Percentiles rank a stretch among this genome's conserved stretches.
These are phyloP conservation scores for Tuber indicum DNA, from an alignment of 495 filamentous ascomycete species.

Conservation along the genomic window DNA sequence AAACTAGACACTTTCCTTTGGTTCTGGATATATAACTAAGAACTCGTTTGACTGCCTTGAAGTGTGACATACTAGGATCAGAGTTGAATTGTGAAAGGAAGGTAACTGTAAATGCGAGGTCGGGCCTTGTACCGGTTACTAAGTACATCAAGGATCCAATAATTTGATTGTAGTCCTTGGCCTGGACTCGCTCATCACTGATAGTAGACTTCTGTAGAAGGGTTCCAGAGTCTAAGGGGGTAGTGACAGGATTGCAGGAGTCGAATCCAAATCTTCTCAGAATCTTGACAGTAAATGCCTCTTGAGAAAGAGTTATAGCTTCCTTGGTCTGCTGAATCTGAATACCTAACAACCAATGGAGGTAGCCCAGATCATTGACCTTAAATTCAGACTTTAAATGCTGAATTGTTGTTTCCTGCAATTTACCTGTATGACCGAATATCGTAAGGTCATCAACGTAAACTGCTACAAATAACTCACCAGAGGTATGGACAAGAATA, in stretches of 20 bases:
- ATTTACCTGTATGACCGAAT: too few species aligned
- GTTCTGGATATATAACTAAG: slow-evolving; percentile 10
- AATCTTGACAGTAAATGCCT: not conserved
- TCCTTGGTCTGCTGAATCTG: not conserved
- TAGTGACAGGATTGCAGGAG: not conserved
- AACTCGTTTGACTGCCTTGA: slow-evolving; percentile 8
- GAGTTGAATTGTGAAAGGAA: slow-evolving; percentile 18
- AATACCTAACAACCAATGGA: slow-evolving; percentile 4
- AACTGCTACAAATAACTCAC: too few species aligned
- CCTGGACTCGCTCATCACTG: not conserved
- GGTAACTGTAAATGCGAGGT: slow-evolving; percentile 17
- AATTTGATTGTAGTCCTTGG: slow-evolving; percentile 8
- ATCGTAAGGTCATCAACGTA: too few species aligned
- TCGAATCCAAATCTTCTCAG: not conserved
- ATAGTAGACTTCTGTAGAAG: not conserved
- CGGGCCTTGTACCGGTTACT: slow-evolving; percentile 26
- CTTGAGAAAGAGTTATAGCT: not conserved
- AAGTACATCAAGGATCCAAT: too few species aligned
- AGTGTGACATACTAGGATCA: not conserved
- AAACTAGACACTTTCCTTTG: not conserved
- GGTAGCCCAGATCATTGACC: not conserved
- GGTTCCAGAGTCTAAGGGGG: not conserved
- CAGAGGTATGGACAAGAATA: slow-evolving; percentile 3
- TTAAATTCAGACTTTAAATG: slow-evolving; percentile 4
- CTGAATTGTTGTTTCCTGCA: too few species aligned